phyloP scores from a whole-genome alignment of 2,329 filamentous ascomycete genomes.

The Neonectria hederae region DNA sequence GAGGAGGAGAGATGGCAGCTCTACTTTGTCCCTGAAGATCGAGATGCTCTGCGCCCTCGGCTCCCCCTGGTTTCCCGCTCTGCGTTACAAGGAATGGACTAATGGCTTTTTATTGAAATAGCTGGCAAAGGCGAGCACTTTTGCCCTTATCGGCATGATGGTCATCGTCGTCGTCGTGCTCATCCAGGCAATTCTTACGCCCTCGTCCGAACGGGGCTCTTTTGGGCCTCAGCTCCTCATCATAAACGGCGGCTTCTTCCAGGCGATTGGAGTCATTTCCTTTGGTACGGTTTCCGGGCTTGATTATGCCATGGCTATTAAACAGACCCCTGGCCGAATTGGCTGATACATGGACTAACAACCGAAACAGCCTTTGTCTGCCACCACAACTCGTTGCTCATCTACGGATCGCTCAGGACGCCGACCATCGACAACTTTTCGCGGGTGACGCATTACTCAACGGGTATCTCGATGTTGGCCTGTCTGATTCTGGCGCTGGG shows the following conservation, averaged over 20 bases:
- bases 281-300: conserved; percentile 77
- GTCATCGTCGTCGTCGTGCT: conserved; percentile 90
- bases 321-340: not conserved
- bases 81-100: conserved; percentile 15
- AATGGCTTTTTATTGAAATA: conserved; percentile 49
- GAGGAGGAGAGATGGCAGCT: not conserved
- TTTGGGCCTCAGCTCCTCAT: conserved; percentile 76
- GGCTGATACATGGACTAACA: not conserved
- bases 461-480: conserved; percentile 87
- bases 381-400: conserved; percentile 95
- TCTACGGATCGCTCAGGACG: conserved; percentile 93
- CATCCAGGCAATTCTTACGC: conserved; percentile 81
- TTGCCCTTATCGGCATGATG: conserved; percentile 92
- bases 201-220: conserved; percentile 74
- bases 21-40: not conserved
- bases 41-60: not conserved
- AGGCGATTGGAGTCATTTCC: conserved; percentile 97
- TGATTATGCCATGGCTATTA: not conserved
- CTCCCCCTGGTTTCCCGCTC: not conserved
- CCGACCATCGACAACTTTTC: conserved; percentile 96
- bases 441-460: conserved; percentile 92
- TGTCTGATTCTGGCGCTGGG: conserved; percentile 88
- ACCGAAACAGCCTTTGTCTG: conserved; percentile 67
- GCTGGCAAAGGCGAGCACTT: conserved; percentile 94
- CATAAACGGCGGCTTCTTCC: conserved; percentile 90